A percentile compares a stretch with the other conserved stretches of the same genome.
These are phyloP conservation scores for Brettanomyces naardenensis DNA, from an alignment of 805 yeast genomes.

Conservation along the genomic window DNA sequence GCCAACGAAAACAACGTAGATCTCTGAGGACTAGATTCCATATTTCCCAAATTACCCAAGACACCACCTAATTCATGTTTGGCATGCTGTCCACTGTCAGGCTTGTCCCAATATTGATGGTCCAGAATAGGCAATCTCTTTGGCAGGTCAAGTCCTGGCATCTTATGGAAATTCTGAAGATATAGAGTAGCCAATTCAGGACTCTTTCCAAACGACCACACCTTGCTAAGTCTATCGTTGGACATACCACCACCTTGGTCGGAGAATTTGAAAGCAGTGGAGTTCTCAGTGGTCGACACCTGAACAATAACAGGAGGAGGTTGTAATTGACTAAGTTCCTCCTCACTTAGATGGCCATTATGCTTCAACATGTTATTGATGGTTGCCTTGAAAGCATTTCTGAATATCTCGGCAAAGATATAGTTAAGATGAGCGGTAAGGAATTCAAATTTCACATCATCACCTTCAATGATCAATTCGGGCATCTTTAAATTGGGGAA, in stretches of 20 bases:
- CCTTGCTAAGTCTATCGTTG: slow-evolving; percentile 45
- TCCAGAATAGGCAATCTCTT: slow-evolving; percentile 20
- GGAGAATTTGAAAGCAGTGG: slow-evolving; percentile 68
- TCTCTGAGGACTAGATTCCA: slow-evolving; percentile 25
- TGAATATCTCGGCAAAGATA: slow-evolving; percentile 75
- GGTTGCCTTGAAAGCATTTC: slow-evolving; percentile 83
- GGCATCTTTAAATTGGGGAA: slow-evolving; percentile 63
- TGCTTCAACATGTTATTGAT: slow-evolving; percentile 36
- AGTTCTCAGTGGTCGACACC: slow-evolving; percentile 56
- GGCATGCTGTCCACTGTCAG: slow-evolving; percentile 1
- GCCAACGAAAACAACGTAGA: slow-evolving; percentile 59
- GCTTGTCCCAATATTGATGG: slow-evolving; percentile 8
- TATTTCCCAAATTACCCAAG: slow-evolving; percentile 23
- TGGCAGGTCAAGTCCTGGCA: slow-evolving; percentile 51
- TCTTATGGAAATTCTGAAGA: slow-evolving; percentile 57
- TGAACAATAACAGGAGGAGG: slow-evolving; percentile 77
- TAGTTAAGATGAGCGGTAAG: slow-evolving; percentile 82
- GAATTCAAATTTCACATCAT: slow-evolving; percentile 68
- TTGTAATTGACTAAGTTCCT: slow-evolving; percentile 13
- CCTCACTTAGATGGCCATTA: slow-evolving; percentile 9
- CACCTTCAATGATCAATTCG: slow-evolving; percentile 68
- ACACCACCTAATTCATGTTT: slow-evolving; percentile 14
- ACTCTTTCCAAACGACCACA: slow-evolving; percentile 85
- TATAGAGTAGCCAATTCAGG: slow-evolving; percentile 51
- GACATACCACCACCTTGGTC: slow-evolving; percentile 89